These are phyloP conservation scores for Aspergillus panamensis DNA, from an alignment of 495 filamentous ascomycete genomes.

Conservation along the genomic window DNA sequence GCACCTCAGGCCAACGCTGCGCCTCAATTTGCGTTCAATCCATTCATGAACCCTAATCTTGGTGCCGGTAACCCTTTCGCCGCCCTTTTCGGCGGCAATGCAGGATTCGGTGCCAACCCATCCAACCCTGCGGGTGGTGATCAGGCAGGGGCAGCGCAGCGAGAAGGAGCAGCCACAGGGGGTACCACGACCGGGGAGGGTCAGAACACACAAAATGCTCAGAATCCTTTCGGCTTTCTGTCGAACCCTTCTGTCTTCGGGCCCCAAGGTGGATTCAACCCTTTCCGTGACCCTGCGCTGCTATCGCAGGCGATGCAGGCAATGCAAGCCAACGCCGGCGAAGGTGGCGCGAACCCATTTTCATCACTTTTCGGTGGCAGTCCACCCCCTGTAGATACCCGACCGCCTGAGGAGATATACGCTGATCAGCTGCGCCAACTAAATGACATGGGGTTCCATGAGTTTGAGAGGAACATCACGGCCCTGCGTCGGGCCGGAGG, in stretches of 20 bases:
- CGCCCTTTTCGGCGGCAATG: slow-evolving; percentile 56
- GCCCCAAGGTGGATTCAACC: slow-evolving; percentile 35
- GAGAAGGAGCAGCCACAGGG: slow-evolving; percentile 23
- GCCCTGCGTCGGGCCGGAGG: slow-evolving; percentile 87
- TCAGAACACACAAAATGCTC: slow-evolving; percentile 30
- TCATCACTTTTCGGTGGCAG: slow-evolving; percentile 41
- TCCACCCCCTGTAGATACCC: slow-evolving; percentile 59
- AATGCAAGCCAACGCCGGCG: slow-evolving; percentile 37
- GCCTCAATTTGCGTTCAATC: slow-evolving; percentile 32
- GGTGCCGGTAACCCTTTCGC: slow-evolving; percentile 69
- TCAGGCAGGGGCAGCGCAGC: slow-evolving; percentile 23
- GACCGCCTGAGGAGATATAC: slow-evolving; percentile 91
- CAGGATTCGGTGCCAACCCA: slow-evolving; percentile 30
- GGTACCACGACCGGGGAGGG: slow-evolving; percentile 27
- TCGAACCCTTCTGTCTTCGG: slow-evolving; percentile 47
- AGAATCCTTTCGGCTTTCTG: slow-evolving; percentile 53
- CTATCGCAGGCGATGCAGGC: slow-evolving; percentile 47
- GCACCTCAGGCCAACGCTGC: slow-evolving; percentile 11
- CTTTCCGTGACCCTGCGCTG: slow-evolving; percentile 48
- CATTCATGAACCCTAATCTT: slow-evolving; percentile 41
- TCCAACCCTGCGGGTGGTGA: slow-evolving; percentile 20
- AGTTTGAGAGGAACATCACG: slow-evolving; percentile 89
- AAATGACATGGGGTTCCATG: slow-evolving; percentile 99
- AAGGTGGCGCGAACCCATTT: slow-evolving; percentile 32
- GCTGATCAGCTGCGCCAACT: slow-evolving; percentile 85